These are phyloP conservation scores for Colletotrichum acutatum DNA, from an alignment of 2,329 filamentous ascomycete genomes.

Conservation along the genomic window DNA sequence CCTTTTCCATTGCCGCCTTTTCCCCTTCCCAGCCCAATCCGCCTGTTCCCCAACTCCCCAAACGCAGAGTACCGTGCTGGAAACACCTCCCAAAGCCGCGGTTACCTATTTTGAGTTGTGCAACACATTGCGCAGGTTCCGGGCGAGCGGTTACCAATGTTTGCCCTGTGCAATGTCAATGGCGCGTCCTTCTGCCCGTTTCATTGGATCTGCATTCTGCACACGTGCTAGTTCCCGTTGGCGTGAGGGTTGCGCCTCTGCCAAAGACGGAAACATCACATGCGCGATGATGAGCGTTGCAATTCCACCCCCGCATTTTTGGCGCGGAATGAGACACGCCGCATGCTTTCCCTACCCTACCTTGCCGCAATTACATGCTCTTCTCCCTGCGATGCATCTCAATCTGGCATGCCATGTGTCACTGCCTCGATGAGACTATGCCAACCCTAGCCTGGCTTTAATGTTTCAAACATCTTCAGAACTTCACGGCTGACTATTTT, in stretches of 20 bases:
- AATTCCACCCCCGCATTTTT: conserved; percentile 33
- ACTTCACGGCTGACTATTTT: background rate
- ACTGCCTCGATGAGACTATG: background rate
- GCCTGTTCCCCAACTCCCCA: background rate
- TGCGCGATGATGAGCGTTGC: conserved; percentile 29
- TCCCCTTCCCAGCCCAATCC: background rate
- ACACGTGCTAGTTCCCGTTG: conserved; percentile 34
- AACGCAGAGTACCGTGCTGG: background rate
- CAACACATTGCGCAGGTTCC: conserved; percentile 15
- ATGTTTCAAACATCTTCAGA: background rate
- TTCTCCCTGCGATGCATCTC: background rate
- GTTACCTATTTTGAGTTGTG: conserved; percentile 16
- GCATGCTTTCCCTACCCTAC: background rate
- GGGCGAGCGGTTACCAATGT: background rate
- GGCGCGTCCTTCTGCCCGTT: conserved; percentile 36
- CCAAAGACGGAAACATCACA: conserved; percentile 32
- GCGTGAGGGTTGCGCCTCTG: conserved; percentile 18
- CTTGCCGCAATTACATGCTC: background rate
- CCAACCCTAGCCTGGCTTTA: background rate
- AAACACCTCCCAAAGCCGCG: background rate
- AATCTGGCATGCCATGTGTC: background rate
- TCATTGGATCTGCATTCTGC: conserved; percentile 32
- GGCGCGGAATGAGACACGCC: background rate
- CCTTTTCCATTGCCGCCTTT: background rate
- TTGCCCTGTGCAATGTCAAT: conserved; percentile 42